Evolutionary conservation across 2,329 filamentous ascomycete species (phyloP), one percentile per base, ranked within the genome.

Genomic region (Penicillium hordei): DNA sequence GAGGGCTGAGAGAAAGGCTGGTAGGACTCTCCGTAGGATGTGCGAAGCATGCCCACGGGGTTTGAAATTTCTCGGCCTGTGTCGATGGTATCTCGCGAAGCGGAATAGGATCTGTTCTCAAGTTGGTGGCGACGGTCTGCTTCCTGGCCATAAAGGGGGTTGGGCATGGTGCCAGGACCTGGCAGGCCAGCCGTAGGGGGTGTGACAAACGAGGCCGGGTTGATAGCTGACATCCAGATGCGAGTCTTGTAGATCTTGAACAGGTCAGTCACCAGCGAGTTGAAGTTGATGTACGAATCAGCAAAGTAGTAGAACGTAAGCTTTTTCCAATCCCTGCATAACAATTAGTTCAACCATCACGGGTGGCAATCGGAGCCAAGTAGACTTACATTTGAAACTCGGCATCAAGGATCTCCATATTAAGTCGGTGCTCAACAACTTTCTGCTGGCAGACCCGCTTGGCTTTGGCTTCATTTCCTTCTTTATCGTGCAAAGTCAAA

Each of bases 181-280:
- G 88, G 87, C 23, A 92, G 79, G 27, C 89, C 89, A 48, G 90
- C 80, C 3, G 86, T 86, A 19, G 90, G 89, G 61, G 72, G 71
- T 1, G 87, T 93, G 25, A 90, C 90, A 74, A 97, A 97, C 0
- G 93, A 97, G 5, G 93, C 94, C 8, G 94, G 94, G 72, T 99
- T 99, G 75, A 99, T 96, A 4, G 94, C 94, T 5, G 93, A 97
- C 91, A 99, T 96, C 94, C 94, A 99, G 69, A 99, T 99, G 67
- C 95, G 87, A 23, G 93, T 96, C 81, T 99, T 99, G 83, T 97
- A 99, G 61, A 97, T 93, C 78, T 97, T 97, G 84, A 97, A 99
- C 13, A 99, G 82, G 72, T 99, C 94, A 0, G 93, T 96, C 52
- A 99, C 94, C 17, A 99, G 85, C 2, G 91, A 91, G 74, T 99